Conservation (phyloP, 225 moss, liverwort and hornwort species). For the Polytrichum formosum region DNA sequence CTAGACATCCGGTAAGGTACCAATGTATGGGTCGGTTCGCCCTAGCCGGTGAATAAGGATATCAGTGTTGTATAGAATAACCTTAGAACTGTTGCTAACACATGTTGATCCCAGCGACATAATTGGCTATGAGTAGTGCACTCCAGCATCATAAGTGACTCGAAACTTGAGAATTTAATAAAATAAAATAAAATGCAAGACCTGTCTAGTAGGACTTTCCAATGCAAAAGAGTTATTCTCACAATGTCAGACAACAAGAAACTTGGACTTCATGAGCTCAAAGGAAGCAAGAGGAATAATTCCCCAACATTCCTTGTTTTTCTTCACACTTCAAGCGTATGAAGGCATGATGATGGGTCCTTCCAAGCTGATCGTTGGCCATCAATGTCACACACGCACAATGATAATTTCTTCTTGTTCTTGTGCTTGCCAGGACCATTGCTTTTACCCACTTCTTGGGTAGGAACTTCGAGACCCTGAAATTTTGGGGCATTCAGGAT, state of each 20-base stretch:
- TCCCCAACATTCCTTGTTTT: conserved; percentile 4
- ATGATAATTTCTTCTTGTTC: neutral
- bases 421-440: neutral
- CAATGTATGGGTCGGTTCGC: no score
- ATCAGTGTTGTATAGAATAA: conserved; percentile 8
- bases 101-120: conserved; percentile 86
- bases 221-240: neutral
- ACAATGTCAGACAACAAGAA: conserved; percentile 1
- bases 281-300: conserved; percentile 3
- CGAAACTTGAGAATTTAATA: no score
- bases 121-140: no score
- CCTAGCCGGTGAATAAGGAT: no score
- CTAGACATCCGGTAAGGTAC: no score
- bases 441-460: no score
- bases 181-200: neutral
- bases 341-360: conserved; percentile 7
- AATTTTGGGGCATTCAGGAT: no score
- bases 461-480: no score
- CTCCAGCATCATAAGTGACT: no score
- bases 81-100: conserved; percentile 96
- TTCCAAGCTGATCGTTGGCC: neutral
- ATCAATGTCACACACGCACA: neutral
- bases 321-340: conserved; percentile 14
- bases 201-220: neutral
- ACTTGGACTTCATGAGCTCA: conserved; percentile 11